A percentile compares a stretch with the other conserved stretches of the same genome.
phyloP scores from a whole-genome alignment of 2,329 filamentous ascomycete genomes.

The Fonsecaea erecta region DNA sequence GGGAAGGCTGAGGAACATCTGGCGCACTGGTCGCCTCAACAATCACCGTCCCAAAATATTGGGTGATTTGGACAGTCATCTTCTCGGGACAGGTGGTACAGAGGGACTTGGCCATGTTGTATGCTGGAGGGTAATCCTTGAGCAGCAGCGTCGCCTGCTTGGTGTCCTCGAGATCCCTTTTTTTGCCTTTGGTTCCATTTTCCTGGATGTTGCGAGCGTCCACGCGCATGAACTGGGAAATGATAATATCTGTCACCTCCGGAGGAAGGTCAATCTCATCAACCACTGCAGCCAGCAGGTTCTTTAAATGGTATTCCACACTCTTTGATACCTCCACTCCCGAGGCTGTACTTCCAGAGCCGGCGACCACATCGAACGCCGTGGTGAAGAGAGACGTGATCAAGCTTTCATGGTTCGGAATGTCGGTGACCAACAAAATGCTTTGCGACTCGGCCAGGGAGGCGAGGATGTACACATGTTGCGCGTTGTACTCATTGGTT shows the following conservation, averaged over 20 bases:
- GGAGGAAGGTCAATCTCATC: conserved; percentile 83
- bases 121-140: conserved; percentile 88
- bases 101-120: conserved; percentile 94
- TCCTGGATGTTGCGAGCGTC: conserved; percentile 66
- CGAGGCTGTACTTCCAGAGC: conserved; percentile 71
- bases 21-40: conserved; percentile 70
- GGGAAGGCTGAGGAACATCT: conserved; percentile 27
- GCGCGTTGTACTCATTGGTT: conserved; percentile 85
- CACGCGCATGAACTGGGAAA: conserved; percentile 92
- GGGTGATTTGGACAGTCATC: conserved; percentile 91
- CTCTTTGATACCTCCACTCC: conserved; percentile 89
- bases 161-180: conserved; percentile 64
- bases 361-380: conserved; percentile 90
- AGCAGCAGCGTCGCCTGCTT: conserved; percentile 82
- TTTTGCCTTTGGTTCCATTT: conserved; percentile 61
- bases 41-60: conserved; percentile 97
- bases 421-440: conserved; percentile 86
- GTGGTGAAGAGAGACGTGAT: conserved; percentile 80
- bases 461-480: conserved; percentile 87
- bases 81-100: conserved; percentile 89
- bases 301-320: conserved; percentile 89
- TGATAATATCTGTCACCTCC: conserved; percentile 86
- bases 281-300: conserved; percentile 80
- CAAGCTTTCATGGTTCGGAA: conserved; percentile 79
- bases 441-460: conserved; percentile 94